Percentiles rank a stretch among this genome's conserved stretches.
phyloP scores from a whole-genome alignment of 805 yeast genomes.

The Phaffomyces antillensis region DNA sequence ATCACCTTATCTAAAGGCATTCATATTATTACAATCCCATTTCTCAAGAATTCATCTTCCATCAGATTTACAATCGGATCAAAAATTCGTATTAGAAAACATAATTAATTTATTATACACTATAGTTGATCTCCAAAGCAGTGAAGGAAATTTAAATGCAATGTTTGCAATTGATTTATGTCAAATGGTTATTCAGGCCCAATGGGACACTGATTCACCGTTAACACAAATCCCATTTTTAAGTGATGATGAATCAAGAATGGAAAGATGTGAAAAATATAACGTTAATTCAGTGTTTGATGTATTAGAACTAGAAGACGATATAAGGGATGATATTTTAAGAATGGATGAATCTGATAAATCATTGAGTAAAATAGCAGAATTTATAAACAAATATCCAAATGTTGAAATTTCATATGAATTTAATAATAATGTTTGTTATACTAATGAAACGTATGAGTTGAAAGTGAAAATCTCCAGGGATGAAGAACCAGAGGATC shows the following conservation, averaged over 20 bases:
- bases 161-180: slow-evolving; percentile 77
- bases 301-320: slow-evolving; percentile 69
- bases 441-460: slow-evolving; percentile 40
- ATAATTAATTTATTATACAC: slow-evolving; percentile 53
- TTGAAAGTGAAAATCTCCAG: slow-evolving; percentile 47
- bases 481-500: slow-evolving; percentile 74
- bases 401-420: slow-evolving; percentile 64
- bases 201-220: slow-evolving; percentile 76
- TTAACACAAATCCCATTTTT: slow-evolving; percentile 78
- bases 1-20: slow-evolving; percentile 62
- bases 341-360: slow-evolving; percentile 35
- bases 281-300: slow-evolving; percentile 72
- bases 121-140: slow-evolving; percentile 65
- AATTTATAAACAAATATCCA: slow-evolving; percentile 86
- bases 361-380: slow-evolving; percentile 62
- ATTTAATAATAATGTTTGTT: slow-evolving; percentile 35
- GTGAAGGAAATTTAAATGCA: slow-evolving; percentile 75
- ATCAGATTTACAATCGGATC: slow-evolving; percentile 54
- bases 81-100: slow-evolving; percentile 41
- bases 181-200: slow-evolving; percentile 83
- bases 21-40: slow-evolving; percentile 74
- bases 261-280: slow-evolving; percentile 46
- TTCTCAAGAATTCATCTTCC: slow-evolving; percentile 60
- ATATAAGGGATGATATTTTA: slow-evolving; percentile 55
- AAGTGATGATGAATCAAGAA: slow-evolving; percentile 30